phyloP scores from a whole-genome alignment of 2,329 filamentous ascomycete genomes.

The Ophiocordyceps australis region DNA sequence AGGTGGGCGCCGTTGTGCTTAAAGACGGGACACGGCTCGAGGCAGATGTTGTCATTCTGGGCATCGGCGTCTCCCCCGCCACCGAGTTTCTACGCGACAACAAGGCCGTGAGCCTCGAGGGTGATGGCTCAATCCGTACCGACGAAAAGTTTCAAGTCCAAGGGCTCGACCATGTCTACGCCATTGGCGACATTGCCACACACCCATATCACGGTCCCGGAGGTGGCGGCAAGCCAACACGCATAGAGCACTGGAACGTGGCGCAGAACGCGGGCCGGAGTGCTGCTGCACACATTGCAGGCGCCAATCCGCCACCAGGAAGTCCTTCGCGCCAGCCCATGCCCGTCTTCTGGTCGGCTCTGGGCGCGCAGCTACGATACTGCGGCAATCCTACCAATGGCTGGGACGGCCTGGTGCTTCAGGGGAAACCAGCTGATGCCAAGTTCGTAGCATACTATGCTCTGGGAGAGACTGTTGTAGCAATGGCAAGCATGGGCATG shows the following conservation, averaged over 20 bases:
- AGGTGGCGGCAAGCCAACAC: conserved; percentile 50
- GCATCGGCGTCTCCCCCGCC: conserved; percentile 73
- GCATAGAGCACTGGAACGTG: conserved; percentile 98
- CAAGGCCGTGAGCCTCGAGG: conserved; percentile 47
- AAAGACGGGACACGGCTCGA: conserved; percentile 74
- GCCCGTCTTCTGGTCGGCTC: conserved; percentile 90
- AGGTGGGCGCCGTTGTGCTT: conserved; percentile 64
- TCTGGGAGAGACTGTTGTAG: conserved; percentile 71
- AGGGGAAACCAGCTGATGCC: conserved; percentile 56
- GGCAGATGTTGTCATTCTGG: conserved; percentile 81
- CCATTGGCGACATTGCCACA: conserved; percentile 86
- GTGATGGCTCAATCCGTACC: conserved; percentile 72
- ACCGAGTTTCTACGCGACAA: conserved; percentile 70
- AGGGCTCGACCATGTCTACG: conserved; percentile 69
- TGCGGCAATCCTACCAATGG: conserved; percentile 71
- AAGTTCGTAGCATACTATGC: conserved; percentile 86
- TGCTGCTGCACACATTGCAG: conserved; percentile 64
- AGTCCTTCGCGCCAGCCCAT: conserved; percentile 56
- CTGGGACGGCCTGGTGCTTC: conserved; percentile 71
- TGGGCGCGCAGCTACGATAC: conserved; percentile 80
- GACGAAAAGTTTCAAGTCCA: conserved; percentile 64
- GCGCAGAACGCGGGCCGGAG: conserved; percentile 80
- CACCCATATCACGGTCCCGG: conserved; percentile 89
- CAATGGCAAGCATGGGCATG: conserved; percentile 76
- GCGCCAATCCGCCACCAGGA: conserved; percentile 32